Percentiles rank a stretch among this genome's conserved stretches.
These are phyloP conservation scores for Caloboletus inedulis DNA, from an alignment of 1,284 basidiomycete genomes.

Conservation along the genomic window DNA sequence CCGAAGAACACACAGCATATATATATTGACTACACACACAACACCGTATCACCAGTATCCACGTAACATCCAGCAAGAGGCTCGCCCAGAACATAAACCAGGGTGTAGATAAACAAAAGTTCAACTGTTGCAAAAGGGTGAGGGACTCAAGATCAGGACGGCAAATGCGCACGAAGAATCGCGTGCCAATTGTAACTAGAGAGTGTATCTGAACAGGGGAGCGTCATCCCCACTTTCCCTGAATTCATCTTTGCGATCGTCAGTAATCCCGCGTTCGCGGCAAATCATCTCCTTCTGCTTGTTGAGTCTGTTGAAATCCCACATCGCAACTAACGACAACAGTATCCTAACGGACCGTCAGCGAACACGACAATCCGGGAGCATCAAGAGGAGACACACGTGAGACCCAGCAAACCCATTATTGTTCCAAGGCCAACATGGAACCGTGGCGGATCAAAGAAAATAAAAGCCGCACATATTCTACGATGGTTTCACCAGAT, in stretches of 20 bases:
- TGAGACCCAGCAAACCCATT: slow-evolving; percentile 27
- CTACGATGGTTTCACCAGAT: slow-evolving; percentile 20
- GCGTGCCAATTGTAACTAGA: slow-evolving; percentile 1
- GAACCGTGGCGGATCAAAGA: slow-evolving; percentile 44
- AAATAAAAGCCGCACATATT: slow-evolving; percentile 45
- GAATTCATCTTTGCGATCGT: slow-evolving; percentile 35
- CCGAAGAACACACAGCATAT: neutral
- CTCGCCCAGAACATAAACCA: neutral
- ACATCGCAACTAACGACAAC: slow-evolving; percentile 32
- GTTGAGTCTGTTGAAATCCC: slow-evolving; percentile 38
- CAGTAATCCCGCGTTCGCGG: slow-evolving; percentile 37
- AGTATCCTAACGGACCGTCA: slow-evolving; percentile 24
- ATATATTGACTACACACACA: too few species aligned
- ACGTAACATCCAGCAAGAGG: neutral
- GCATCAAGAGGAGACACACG: slow-evolving; percentile 24
- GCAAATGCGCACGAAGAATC: neutral
- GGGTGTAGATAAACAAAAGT: neutral
- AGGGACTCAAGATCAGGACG: neutral
- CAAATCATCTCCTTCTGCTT: slow-evolving; percentile 40
- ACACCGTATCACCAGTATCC: neutral
- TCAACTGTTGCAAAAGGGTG: neutral
- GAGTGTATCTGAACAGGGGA: slow-evolving; percentile 44
- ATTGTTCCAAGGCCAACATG: slow-evolving; percentile 46
- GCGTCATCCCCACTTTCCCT: slow-evolving; percentile 45
- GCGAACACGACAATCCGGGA: neutral